Base-by-base conservation (phyloP, 2,329 filamentous ascomycete species). In the Pseudogymnoascus sp. region DNA sequence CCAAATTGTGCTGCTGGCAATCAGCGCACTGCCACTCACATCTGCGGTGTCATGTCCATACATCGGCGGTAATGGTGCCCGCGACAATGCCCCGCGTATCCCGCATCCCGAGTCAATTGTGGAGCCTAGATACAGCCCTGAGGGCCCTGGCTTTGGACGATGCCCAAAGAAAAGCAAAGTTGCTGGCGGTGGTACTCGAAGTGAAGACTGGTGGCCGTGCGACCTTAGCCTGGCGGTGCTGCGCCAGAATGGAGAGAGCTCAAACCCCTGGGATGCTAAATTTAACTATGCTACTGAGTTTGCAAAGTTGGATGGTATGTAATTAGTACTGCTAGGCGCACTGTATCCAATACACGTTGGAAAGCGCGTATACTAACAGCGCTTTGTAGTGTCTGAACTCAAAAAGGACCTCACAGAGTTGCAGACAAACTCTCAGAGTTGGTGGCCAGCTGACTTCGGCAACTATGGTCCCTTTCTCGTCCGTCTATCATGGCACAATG, bases 391-490 rank as follows among this genome's bases (percentile, higher is more conserved):
- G 40, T 37, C 63, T 9, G 82, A 73, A 12, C 71, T 86, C 65
- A 86, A 86, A 79, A 80, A 83, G 71, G 83, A 86, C 68, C 73
- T 86, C 28, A 71, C 77, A 45, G 76, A 74, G 33, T 67, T 85
- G 69, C 83, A 85, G 82, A 85, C 81, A 63, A 79, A 84, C 71
- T 84, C 82, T 12, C 81, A 86, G 71, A 80, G 83, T 37, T 85
- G 79, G 78, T 86, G 83, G 83, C 83, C 83, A 1, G 83, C 83
- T 25, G 83, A 86, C 69, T 85, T 84, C 68, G 83, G 83, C 63
- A 82, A 85, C 75, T 86, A 86, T 66, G 83, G 83, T 63, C 83
- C 74, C 16, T 77, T 86, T 11, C 85, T 86, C 71, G 77, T 86
- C 70, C 82, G 83, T 55, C 80, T 85, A 81, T 81, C 83, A 65